Percentiles rank a stretch among this genome's conserved stretches.
These are phyloP conservation scores for Penicillium longicatenatum DNA, from an alignment of 495 filamentous ascomycete species.

Conservation along the genomic window DNA sequence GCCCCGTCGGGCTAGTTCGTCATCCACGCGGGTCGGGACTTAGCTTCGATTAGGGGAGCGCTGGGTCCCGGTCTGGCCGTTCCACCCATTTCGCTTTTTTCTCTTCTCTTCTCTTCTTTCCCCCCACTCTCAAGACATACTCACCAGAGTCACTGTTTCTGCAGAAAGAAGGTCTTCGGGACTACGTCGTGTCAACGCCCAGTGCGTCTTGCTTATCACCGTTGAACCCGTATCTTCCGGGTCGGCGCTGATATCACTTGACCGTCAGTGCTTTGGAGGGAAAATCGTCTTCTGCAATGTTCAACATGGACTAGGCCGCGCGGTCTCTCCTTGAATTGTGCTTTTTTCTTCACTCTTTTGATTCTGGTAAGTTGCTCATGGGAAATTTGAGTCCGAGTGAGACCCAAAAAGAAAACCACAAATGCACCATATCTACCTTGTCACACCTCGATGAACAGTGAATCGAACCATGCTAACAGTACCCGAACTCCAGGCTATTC, in stretches of 20 bases:
- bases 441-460: background rate
- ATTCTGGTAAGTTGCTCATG: conserved; percentile 14
- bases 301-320: conserved; percentile 25
- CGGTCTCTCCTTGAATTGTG: conserved; percentile 4
- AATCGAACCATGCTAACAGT: background rate
- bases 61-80: conserved; percentile 24
- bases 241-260: conserved; percentile 13
- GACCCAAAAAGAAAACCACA: background rate
- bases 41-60: conserved; percentile 28
- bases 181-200: conserved; percentile 6
- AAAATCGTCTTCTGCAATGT: conserved; percentile 7
- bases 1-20: conserved; percentile 25
- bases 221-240: conserved; percentile 15
- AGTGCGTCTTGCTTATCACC: conserved; percentile 11
- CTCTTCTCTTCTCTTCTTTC: conserved; percentile 12
- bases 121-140: conserved; percentile 10
- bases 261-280: conserved; percentile 1
- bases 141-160: conserved; percentile 7
- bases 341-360: conserved; percentile 19
- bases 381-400: background rate
- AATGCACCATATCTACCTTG: background rate
- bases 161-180: background rate
- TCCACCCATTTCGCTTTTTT: conserved; percentile 16
- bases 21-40: conserved; percentile 30
- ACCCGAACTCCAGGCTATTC: background rate